These are phyloP conservation scores for Tolypocladium nubicola DNA, from an alignment of 2,329 filamentous ascomycete genomes.

Conservation along the genomic window DNA sequence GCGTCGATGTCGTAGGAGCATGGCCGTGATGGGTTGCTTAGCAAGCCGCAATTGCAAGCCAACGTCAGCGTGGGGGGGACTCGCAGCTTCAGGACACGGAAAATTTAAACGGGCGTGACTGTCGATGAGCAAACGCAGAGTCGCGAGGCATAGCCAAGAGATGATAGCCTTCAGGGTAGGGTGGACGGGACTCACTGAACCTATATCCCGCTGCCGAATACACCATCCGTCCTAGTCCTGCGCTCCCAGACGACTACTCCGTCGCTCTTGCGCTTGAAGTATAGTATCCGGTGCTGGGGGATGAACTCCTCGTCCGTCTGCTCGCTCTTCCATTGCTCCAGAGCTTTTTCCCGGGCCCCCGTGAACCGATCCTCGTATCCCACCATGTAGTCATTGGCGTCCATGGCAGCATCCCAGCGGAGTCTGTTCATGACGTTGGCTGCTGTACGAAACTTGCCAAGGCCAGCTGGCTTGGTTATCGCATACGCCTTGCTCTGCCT, in stretches of 20 bases:
- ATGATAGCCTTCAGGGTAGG: not conserved
- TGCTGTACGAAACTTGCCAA: constrained; percentile 43
- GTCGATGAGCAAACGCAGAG: not conserved
- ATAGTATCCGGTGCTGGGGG: constrained; percentile 52
- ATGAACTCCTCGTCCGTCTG: constrained; percentile 58
- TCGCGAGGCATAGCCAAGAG: not conserved
- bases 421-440: constrained; percentile 48
- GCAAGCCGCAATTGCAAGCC: not conserved
- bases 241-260: constrained; percentile 46
- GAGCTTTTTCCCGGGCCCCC: constrained; percentile 40
- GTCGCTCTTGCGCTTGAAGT: constrained; percentile 45
- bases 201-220: constrained; percentile 41
- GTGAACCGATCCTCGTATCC: constrained; percentile 52
- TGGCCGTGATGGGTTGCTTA: too few species aligned
- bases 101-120: not conserved
- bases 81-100: not conserved
- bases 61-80: not conserved
- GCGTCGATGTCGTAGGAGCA: not conserved
- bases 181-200: not conserved
- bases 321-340: constrained; percentile 49
- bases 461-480: constrained; percentile 15
- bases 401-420: constrained; percentile 46
- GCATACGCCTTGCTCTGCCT: not conserved
- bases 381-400: constrained; percentile 42
- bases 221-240: constrained; percentile 36